Conservation (phyloP, 495 filamentous ascomycete genomes). For the Neurospora sp. region DNA sequence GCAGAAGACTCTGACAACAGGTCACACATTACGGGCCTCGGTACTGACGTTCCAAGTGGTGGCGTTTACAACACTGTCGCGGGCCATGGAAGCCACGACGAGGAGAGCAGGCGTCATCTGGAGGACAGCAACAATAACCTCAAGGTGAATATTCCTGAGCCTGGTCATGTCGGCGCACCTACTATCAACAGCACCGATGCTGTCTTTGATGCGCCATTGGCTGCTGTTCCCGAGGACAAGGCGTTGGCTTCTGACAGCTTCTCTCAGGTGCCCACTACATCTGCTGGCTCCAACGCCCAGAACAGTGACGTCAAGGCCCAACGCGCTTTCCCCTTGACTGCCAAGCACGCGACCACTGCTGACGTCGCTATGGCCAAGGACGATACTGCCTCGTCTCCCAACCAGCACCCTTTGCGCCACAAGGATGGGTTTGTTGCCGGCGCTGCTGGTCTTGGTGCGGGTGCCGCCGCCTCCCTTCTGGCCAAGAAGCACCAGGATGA, state of each 20-base stretch:
- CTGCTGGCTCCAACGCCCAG: neutral
- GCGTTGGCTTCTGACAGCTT: neutral
- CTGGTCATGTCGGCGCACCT: neutral
- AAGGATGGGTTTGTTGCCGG: constrained; percentile 4
- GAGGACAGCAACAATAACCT: neutral
- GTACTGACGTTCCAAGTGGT: constrained; percentile 9
- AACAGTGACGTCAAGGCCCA: neutral
- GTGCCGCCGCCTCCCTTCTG: constrained; percentile 7
- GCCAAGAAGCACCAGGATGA: constrained; percentile 10
- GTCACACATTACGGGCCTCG: constrained; percentile 12
- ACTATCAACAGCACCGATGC: neutral
- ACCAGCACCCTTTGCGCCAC: neutral
- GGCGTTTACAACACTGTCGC: constrained; percentile 20
- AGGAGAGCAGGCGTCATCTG: constrained; percentile 12
- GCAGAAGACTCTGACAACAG: neutral
- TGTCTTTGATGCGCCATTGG: constrained; percentile 6
- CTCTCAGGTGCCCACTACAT: neutral
- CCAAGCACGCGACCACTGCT: neutral
- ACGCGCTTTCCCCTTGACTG: neutral
- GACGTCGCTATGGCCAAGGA: neutral
- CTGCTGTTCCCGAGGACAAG: constrained; percentile 7
- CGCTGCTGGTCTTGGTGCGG: constrained; percentile 9
- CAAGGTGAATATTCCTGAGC: neutral
- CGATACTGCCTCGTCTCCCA: neutral
- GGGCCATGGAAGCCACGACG: constrained; percentile 17